Evolutionary conservation across 2,329 filamentous ascomycete genomes (phyloP), one percentile per base, ranked within the genome.

Genomic region (Penicillium aurantiogriseum): DNA sequence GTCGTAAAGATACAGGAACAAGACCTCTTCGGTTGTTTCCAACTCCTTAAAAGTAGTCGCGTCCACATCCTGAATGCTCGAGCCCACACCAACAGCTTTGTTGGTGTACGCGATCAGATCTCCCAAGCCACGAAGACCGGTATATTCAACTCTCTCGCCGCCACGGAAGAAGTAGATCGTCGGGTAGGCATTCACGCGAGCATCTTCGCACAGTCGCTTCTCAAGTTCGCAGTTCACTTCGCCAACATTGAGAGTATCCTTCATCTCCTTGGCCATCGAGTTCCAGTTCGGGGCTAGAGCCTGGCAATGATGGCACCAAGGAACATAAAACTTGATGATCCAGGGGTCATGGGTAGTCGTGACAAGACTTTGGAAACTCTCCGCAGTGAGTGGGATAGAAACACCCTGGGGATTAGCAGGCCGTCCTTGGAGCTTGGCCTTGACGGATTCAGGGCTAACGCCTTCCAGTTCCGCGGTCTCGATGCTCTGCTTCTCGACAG

Each of bases 291-390:
- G 90, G 36, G 89, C 91, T 83, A 99, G 86, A 38, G 90, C 90
- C 77, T 96, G 90, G 76, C 95, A 99, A 76, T 99, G 94, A 66
- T 88, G 86, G 74, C 94, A 99, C 94, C 93, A 97, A 6, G 94
- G 95, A 19, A 91, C 92, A 73, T 97, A 97, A 74, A 99, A 97
- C 76, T 99, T 99, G 81, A 99, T 87, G 71, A 99, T 97, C 94
- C 94, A 99, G 6, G 92, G 88, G 62, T 97, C 92, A 62, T 90
- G 86, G 0, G 91, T 92, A 72, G 88, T 89, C 3, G 91, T 96
- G 46, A 99, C 92, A 38, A 88, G 80, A 57, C 85, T 86, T 72
- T 95, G 88, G 79, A 99, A 99, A 62, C 81, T 90, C 71, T 97
- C 92, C 0, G 90, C 88, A 2, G 87, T 92, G 51, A 99, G 82